A percentile compares a stretch with the other conserved stretches of the same genome.
Conservation (phyloP, 202 grass and related monocot genomes). For the Carex sylvatica region DNA sequence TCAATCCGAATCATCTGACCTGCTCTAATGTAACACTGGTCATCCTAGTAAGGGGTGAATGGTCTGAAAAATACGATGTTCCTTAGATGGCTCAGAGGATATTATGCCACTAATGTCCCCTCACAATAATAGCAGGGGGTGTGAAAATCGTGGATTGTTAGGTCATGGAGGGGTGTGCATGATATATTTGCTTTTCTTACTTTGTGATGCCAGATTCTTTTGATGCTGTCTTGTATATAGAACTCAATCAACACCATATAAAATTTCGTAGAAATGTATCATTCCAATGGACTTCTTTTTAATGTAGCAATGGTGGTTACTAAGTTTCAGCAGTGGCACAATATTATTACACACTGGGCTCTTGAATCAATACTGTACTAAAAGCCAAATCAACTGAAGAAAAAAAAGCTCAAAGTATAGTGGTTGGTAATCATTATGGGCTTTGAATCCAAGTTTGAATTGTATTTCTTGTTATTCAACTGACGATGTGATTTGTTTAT, state of each 20-base stretch:
- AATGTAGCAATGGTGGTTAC: not conserved
- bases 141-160: not conserved
- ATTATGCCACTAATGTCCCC: not conserved
- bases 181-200: not conserved
- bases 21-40: not conserved
- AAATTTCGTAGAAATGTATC: not conserved
- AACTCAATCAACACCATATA: not conserved
- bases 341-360: constrained; percentile 19
- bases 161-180: not conserved
- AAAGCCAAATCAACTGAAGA: not conserved
- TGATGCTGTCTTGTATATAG: not conserved
- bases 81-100: not conserved
- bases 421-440: not conserved
- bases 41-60: not conserved
- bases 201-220: not conserved
- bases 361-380: constrained; percentile 13
- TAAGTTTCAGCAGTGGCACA: not conserved
- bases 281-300: not conserved
- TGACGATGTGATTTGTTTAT: constrained; percentile 3
- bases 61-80: not conserved
- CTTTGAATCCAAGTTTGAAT: not conserved
- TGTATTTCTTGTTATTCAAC: constrained; percentile 21
- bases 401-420: not conserved
- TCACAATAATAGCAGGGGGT: not conserved
- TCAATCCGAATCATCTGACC: not conserved